A percentile compares a stretch with the other conserved stretches of the same genome.
phyloP scores from a whole-genome alignment of 164 flowering plant species.

The Vitis cinerea region DNA sequence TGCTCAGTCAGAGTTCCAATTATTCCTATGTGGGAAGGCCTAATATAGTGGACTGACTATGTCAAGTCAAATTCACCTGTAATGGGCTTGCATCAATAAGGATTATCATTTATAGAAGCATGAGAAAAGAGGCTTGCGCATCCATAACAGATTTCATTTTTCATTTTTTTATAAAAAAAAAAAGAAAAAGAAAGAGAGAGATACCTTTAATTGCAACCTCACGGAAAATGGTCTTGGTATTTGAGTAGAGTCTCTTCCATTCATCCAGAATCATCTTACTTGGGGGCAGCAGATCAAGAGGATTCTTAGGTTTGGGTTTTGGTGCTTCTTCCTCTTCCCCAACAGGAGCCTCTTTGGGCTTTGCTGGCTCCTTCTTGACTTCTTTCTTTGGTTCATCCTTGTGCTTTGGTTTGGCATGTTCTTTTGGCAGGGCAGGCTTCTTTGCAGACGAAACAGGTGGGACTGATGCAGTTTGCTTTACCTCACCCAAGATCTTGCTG shows the following conservation, averaged over 20 bases:
- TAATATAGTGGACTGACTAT: no score
- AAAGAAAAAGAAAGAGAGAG: background rate
- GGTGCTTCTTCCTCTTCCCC: constrained; percentile 86
- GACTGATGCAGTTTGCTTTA: constrained; percentile 74
- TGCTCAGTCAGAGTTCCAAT: no score
- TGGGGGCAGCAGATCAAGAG: constrained; percentile 76
- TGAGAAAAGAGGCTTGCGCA: background rate
- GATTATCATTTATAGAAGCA: no score
- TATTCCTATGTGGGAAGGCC: no score
- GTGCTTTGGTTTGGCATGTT: constrained; percentile 31
- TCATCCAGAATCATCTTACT: constrained; percentile 49
- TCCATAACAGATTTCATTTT: no score
- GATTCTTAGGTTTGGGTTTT: constrained; percentile 89
- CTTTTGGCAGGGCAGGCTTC: constrained; percentile 49
- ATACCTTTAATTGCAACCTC: constrained; percentile 97
- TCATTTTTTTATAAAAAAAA: background rate
- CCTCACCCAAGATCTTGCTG: constrained; percentile 68
- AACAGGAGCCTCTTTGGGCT: constrained; percentile 41
- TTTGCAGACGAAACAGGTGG: constrained; percentile 54
- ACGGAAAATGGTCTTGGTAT: constrained; percentile 61
- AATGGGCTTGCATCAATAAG: no score
- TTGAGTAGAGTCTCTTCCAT: constrained; percentile 91
- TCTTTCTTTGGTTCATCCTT: constrained; percentile 48
- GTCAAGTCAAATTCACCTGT: no score
- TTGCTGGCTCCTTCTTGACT: constrained; percentile 36